These are phyloP conservation scores for Betula pendula DNA, from an alignment of 306 rosid genomes.

Conservation along the genomic window DNA sequence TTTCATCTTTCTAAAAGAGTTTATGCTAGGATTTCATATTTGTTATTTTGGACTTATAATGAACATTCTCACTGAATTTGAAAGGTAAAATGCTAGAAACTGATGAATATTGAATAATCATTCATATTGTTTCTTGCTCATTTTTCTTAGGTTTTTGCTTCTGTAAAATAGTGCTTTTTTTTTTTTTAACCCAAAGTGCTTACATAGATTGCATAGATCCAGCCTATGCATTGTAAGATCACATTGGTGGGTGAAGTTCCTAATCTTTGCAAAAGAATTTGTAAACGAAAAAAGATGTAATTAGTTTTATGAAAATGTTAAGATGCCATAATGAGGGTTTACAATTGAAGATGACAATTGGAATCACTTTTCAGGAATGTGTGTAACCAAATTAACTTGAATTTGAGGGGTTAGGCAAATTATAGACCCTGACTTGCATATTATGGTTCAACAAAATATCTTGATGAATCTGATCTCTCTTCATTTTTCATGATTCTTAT, in stretches of 20 bases:
- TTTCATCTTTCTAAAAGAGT: conserved; percentile 16
- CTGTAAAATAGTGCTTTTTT: not conserved
- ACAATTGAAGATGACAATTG: not conserved
- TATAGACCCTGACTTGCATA: not conserved
- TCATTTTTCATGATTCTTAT: not conserved
- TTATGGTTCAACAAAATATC: not conserved
- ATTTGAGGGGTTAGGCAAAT: not conserved
- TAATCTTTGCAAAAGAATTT: not conserved
- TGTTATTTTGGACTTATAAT: conserved; percentile 16
- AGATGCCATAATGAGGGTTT: not conserved
- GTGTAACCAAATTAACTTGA: not conserved
- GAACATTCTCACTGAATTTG: not conserved
- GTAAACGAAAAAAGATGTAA: not conserved
- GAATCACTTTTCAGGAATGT: not conserved
- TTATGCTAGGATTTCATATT: conserved; percentile 13
- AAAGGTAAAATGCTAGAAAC: not conserved
- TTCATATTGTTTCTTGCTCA: not conserved
- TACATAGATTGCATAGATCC: not conserved
- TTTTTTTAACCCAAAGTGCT: not conserved
- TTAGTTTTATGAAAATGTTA: not conserved
- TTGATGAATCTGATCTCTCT: not conserved
- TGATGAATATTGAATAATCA: not conserved
- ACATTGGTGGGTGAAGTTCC: not conserved
- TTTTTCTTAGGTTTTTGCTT: not conserved
- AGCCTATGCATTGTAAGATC: not conserved